Evolutionary conservation across 2,329 filamentous ascomycete species (phyloP), one percentile per base, ranked within the genome.

Genomic region (Penicillium sp.): DNA sequence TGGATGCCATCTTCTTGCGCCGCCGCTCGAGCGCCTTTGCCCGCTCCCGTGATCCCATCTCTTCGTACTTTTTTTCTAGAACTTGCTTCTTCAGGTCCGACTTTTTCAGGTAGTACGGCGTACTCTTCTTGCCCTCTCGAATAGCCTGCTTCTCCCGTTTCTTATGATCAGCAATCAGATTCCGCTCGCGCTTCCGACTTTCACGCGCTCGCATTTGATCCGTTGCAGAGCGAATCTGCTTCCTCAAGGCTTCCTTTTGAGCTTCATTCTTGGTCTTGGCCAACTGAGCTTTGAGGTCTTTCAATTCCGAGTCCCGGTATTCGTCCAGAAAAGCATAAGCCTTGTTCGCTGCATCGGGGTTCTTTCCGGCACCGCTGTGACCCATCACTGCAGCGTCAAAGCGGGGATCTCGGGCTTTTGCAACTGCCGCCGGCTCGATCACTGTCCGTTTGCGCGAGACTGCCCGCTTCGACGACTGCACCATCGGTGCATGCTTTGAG

Each of bases 101-200:
- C 70, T 82, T 82, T 77, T 98, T 98, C 55, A 96, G 70, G 66
- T 86, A 96, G 68, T 88, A 98, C 0, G 92, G 90, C 60, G 76
- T 79, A 34, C 57, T 61, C 57, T 70, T 71, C 78, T 95, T 95
- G 44, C 92, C 92, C 68, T 93, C 78, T 54, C 80, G 80, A 35
- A 96, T 80, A 44, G 85, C 69, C 61, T 89, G 84, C 68, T 86
- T 88, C 72, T 98, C 92, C 62, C 80, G 75, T 67, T 77, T 77
- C 57, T 84, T 78, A 68, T 96, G 89, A 62, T 84, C 80, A 30
- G 78, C 72, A 37, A 90, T 55, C 28, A 96, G 68, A 40, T 79
- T 75, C 52, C 77, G 72, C 63, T 84, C 79, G 43, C 80, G 76
- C 45, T 86, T 82, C 67, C 82, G 84, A 35, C 75, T 72, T 51